Conservation (phyloP, 768 basidiomycete species). For the Kwoniella dendrophila region DNA sequence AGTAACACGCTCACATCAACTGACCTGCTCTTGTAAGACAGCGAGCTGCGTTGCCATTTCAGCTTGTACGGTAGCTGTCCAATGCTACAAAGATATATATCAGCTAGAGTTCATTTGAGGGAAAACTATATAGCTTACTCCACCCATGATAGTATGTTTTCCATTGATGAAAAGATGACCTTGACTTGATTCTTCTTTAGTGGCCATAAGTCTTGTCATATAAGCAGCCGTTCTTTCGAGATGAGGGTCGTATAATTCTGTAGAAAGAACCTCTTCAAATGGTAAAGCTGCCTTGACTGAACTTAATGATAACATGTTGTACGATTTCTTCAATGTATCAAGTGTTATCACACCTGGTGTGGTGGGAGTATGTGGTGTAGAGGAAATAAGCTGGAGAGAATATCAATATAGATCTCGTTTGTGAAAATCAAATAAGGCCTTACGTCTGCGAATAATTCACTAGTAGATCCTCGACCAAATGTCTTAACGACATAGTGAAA, state of each 20-base stretch:
- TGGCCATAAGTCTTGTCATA: conserved; percentile 64
- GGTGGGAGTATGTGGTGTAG: conserved; percentile 29
- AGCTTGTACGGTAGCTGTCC: conserved; percentile 66
- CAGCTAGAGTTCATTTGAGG: background rate
- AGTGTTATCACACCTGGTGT: conserved; percentile 34
- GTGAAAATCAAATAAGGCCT: background rate
- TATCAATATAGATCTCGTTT: background rate
- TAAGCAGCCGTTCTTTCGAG: conserved; percentile 64
- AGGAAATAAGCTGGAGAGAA: conserved; percentile 1
- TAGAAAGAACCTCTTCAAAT: conserved; percentile 45
- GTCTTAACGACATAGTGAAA: conserved; percentile 68
- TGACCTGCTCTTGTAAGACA: conserved; percentile 73
- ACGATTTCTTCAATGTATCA: conserved; percentile 28
- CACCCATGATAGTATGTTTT: conserved; percentile 69
- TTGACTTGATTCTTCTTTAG: conserved; percentile 48
- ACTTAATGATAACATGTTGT: conserved; percentile 23
- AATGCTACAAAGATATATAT: conserved; percentile 60
- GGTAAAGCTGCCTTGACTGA: conserved; percentile 31
- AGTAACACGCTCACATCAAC: background rate
- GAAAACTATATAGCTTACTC: conserved; percentile 60
- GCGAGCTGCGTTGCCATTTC: conserved; percentile 67
- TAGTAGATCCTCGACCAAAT: conserved; percentile 67
- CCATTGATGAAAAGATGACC: conserved; percentile 89
- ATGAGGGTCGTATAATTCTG: conserved; percentile 43
- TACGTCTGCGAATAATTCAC: conserved; percentile 62